Percentiles rank a stretch among this genome's conserved stretches.
These are phyloP conservation scores for Eucalyptus tenuipes DNA, from an alignment of 345 rosid species.

Conservation along the genomic window DNA sequence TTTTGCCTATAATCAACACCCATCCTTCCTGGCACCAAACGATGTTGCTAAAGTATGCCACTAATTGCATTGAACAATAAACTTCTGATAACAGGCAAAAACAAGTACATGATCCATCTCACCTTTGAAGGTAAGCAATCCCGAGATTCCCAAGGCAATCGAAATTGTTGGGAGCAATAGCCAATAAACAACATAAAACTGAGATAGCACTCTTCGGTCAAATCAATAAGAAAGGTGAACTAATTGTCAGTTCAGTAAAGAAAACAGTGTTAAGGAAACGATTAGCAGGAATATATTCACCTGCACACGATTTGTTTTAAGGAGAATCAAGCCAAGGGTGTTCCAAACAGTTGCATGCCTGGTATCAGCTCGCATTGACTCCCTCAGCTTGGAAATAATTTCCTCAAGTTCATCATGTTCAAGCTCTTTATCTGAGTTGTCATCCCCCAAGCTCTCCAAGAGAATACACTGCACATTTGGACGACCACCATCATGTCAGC, in stretches of 20 bases:
- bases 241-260: not conserved
- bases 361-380: conserved; percentile 56
- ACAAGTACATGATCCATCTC: not conserved
- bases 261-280: not conserved
- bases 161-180: conserved; percentile 47
- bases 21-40: not conserved
- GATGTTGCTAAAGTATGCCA: not conserved
- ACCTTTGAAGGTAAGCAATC: conserved; percentile 86
- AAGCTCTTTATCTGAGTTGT: conserved; percentile 60
- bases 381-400: conserved; percentile 59
- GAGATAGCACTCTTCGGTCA: conserved; percentile 56
- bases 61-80: not conserved
- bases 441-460: conserved; percentile 53
- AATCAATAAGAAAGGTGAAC: not conserved
- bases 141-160: conserved; percentile 97
- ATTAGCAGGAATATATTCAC: conserved; percentile 13
- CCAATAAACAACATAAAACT: conserved; percentile 59
- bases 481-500: not conserved
- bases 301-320: conserved; percentile 81
- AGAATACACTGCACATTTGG: conserved; percentile 54
- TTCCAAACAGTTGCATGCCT: conserved; percentile 88
- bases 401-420: conserved; percentile 70
- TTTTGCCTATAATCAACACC: not conserved
- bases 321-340: conserved; percentile 72
- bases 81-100: not conserved